phyloP scores from a whole-genome alignment of 352 stramenopile species.

The Globisporangium nagaii region DNA sequence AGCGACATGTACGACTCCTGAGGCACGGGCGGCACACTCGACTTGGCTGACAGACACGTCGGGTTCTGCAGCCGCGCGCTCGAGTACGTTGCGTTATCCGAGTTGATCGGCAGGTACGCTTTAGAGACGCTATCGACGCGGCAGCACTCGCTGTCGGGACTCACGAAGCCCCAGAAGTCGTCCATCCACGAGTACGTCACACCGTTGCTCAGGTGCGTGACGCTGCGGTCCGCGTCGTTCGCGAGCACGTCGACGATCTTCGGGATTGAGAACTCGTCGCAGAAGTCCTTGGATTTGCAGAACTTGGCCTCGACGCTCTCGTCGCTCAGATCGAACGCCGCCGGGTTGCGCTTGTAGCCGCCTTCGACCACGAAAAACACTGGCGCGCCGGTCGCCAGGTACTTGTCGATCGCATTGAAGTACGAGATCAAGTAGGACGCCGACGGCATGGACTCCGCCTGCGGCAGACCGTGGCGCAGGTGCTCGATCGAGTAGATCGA shows the following conservation, averaged over 20 bases:
- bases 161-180: conserved; percentile 68
- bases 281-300: conserved; percentile 59
- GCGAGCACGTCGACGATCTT: conserved; percentile 49
- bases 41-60: conserved; percentile 35
- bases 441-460: conserved; percentile 44
- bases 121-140: conserved; percentile 31
- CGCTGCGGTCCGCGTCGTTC: conserved; percentile 21
- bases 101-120: conserved; percentile 34
- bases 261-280: conserved; percentile 44
- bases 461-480: conserved; percentile 48
- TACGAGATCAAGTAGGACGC: conserved; percentile 56
- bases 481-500: conserved; percentile 48
- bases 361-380: conserved; percentile 74
- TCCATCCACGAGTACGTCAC: conserved; percentile 69
- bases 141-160: conserved; percentile 59
- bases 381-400: conserved; percentile 34
- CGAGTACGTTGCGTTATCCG: conserved; percentile 29
- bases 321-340: conserved; percentile 29
- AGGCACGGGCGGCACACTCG: conserved; percentile 30
- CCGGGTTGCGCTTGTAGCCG: conserved; percentile 46
- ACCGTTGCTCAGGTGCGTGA: conserved; percentile 43
- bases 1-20: conserved; percentile 59
- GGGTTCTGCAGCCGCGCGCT: conserved; percentile 10
- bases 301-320: conserved; percentile 31
- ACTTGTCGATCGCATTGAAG: conserved; percentile 41